Base-by-base conservation (phyloP, 495 filamentous ascomycete species). In the Penicillium roqueforti region DNA sequence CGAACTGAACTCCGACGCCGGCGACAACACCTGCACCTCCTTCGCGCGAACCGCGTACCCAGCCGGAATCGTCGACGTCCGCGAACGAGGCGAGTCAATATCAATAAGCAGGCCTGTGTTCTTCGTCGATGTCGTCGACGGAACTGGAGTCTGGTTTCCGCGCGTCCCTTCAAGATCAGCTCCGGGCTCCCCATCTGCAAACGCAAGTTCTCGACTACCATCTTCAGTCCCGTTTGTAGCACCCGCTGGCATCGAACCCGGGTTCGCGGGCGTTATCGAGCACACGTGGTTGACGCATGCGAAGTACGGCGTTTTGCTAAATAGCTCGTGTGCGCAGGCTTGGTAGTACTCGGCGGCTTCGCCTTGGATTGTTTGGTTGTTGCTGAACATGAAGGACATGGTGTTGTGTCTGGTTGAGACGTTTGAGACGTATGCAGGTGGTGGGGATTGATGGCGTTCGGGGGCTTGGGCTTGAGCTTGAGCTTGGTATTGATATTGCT, bases 261-360 rank as follows among this genome's bases (percentile, higher is more conserved):
- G 46, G 37, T 53, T 54, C 16, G 40, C 55, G 7, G 72, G 65
- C 1, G 71, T 75, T 19, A 76, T 65, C 0, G 73, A 73, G 53
- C 77, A 81, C 20, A 67, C 56, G 56, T 80, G 78, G 39, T 77
- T 74, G 13, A 68, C 43, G 39, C 78, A 80, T 39, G 77, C 72
- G 49, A 81, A 81, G 52, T 75, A 80, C 0, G 77, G 74, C 6
- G 62, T 71, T 25, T 67, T 63, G 54, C 72, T 78, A 45, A 78
- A 74, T 26, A 77, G 54, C 36, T 81, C 78, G 56, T 80, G 76
- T 1, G 76, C 70, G 59, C 75, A 77, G 6, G 76, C 78, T 51
- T 80, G 75, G 29, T 75, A 81, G 47, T 81, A 81, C 57, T 81
- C 78, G 4, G 78, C 76, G 3, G 76, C 76, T 36, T 67, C 57